A percentile compares a stretch with the other conserved stretches of the same genome.
Evolutionary conservation across 2,329 filamentous ascomycete genomes (phyloP).

Genomic region (Colletotrichum melonis): DNA sequence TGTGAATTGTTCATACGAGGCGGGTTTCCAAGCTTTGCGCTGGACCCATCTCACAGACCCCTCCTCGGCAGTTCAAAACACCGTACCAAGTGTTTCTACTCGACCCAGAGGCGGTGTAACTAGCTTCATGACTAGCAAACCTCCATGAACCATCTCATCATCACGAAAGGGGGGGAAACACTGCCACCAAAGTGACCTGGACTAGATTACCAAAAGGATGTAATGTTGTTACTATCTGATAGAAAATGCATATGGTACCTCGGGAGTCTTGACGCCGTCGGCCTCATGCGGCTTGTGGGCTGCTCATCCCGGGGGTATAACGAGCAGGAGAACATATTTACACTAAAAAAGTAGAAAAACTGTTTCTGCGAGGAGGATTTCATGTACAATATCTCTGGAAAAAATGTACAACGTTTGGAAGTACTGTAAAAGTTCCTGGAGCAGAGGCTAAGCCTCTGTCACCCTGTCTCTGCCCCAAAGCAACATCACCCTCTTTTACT

Average conservation of each 20-base stretch:
- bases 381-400: not conserved
- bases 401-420: not conserved
- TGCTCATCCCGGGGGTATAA: conserved; percentile 14
- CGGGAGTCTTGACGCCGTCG: not conserved
- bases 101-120: not conserved
- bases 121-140: not conserved
- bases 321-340: not conserved
- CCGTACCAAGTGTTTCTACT: not conserved
- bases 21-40: not conserved
- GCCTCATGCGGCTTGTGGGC: conserved; percentile 22
- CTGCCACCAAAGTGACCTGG: not conserved
- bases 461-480: not conserved
- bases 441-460: too few relatives aligned
- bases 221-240: not conserved
- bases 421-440: not conserved
- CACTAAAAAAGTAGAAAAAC: conserved; percentile 13
- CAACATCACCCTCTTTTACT: not conserved
- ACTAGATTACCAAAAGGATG: not conserved
- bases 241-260: conserved; percentile 4
- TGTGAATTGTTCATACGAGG: not conserved
- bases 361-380: not conserved
- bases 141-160: not conserved
- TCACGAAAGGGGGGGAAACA: not conserved
- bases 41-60: not conserved
- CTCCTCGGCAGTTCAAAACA: not conserved